Evolutionary conservation across 345 rosid species (phyloP).

Genomic region (Pistacia integerrima): DNA sequence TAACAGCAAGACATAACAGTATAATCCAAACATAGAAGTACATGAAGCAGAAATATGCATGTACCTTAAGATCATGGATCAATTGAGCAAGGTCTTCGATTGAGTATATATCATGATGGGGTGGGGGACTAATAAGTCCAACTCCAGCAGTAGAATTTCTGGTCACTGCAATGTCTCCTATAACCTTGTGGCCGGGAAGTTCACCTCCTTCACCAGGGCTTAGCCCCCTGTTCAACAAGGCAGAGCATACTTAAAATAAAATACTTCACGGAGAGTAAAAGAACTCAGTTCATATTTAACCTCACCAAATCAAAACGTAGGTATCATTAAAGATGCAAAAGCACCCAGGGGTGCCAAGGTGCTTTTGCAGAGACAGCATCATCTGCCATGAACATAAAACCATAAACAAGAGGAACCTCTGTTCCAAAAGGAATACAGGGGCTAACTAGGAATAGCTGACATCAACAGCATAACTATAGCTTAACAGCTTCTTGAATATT

Average conservation of each 20-base stretch:
- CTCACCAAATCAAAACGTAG: slow-evolving; percentile 52
- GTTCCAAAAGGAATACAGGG: slow-evolving; percentile 44
- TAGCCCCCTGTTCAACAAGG: slow-evolving; percentile 76
- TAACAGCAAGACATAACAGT: background rate
- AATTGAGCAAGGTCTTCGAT: slow-evolving; percentile 99
- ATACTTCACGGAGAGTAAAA: slow-evolving; percentile 20
- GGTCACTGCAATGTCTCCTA: slow-evolving; percentile 96
- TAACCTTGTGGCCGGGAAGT: slow-evolving; percentile 99
- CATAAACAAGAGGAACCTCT: slow-evolving; percentile 52
- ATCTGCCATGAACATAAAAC: slow-evolving; percentile 61
- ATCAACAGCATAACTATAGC: slow-evolving; percentile 14
- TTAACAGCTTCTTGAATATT: background rate
- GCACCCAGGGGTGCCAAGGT: slow-evolving; percentile 41
- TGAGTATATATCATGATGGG: slow-evolving; percentile 98
- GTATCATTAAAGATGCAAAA: slow-evolving; percentile 47
- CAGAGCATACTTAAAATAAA: slow-evolving; percentile 24
- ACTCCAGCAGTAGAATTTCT: slow-evolving; percentile 98
- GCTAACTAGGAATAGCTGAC: slow-evolving; percentile 29
- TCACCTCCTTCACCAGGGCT: slow-evolving; percentile 99
- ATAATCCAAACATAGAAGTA: background rate
- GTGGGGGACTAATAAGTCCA: slow-evolving; percentile 99
- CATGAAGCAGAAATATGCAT: slow-evolving; percentile 3
- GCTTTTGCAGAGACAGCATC: slow-evolving; percentile 49
- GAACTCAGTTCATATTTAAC: slow-evolving; percentile 30
- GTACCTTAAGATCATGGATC: slow-evolving; percentile 98